Conservation (phyloP, 306 rosid species). For the Cucumis cinereus region DNA sequence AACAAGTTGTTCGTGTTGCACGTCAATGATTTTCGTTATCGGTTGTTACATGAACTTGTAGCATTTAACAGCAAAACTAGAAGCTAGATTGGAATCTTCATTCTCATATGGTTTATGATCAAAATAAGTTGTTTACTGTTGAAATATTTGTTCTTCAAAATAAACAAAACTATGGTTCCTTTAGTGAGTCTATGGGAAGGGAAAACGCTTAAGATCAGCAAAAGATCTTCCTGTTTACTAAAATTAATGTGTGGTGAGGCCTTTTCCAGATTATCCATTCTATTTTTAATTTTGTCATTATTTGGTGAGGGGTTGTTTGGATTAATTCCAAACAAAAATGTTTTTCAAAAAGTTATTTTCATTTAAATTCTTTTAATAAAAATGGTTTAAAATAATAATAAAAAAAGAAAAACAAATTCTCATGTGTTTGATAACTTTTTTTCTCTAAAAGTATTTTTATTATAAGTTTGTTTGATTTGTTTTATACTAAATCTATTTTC, state of each 20-base stretch:
- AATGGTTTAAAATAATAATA: no score
- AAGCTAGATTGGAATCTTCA: background rate
- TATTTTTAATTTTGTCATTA: no score
- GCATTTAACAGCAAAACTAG: background rate
- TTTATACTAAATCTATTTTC: no score
- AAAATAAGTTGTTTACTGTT: background rate
- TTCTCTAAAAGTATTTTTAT: no score
- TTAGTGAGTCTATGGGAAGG: background rate
- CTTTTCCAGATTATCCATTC: background rate
- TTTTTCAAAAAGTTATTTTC: no score
- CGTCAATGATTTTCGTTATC: background rate
- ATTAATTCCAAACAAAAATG: no score
- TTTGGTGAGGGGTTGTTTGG: no score
- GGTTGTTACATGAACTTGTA: background rate
- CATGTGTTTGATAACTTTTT: no score
- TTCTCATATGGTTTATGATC: background rate
- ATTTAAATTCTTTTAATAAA: no score
- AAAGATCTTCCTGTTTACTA: background rate
- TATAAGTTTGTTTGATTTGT: no score
- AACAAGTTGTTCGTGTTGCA: slow-evolving; percentile 28
- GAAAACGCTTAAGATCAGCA: background rate
- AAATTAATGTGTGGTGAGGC: background rate
- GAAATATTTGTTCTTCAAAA: background rate
- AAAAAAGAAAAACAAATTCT: no score
- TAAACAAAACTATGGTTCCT: background rate